Conservation (phyloP, 1,284 basidiomycete genomes). For the Leccinum laetum region DNA sequence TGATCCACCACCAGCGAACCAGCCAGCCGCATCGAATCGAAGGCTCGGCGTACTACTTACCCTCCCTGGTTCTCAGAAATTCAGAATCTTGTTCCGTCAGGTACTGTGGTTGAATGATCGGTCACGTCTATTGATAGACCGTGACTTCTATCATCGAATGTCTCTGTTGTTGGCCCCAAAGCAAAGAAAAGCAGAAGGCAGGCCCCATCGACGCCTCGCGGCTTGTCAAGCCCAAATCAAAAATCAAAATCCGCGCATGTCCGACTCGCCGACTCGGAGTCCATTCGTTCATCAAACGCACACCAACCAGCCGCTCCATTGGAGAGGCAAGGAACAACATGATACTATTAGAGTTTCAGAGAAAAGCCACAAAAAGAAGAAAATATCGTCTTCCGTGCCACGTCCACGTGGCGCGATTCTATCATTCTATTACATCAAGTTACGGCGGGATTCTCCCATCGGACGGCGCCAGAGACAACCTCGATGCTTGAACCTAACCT, state of each 20-base stretch:
- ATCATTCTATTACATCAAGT: conserved; percentile 10
- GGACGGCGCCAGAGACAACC: conserved; percentile 2
- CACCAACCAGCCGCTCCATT: not conserved
- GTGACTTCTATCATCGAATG: not conserved
- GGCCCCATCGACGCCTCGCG: not conserved
- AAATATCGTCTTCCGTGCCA: conserved; percentile 1
- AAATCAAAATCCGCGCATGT: not conserved
- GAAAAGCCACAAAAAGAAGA: not conserved
- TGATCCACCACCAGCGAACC: not conserved
- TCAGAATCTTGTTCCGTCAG: not conserved
- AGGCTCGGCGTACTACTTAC: not conserved
- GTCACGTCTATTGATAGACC: not conserved
- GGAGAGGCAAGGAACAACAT: not conserved
- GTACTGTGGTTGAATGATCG: not conserved
- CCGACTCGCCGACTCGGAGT: not conserved
- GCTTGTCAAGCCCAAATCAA: not conserved
- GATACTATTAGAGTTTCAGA: not conserved
- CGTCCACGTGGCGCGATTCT: conserved; percentile 18
- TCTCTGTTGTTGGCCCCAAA: not conserved
- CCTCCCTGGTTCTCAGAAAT: not conserved
- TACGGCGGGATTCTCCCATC: conserved; percentile 17
- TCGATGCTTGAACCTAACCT: not conserved
- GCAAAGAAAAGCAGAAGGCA: not conserved
- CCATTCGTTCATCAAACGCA: not conserved
- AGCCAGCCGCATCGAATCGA: not conserved